phyloP scores from a whole-genome alignment of 2,329 filamentous ascomycete species.

The Nigrospora sphaerica region DNA sequence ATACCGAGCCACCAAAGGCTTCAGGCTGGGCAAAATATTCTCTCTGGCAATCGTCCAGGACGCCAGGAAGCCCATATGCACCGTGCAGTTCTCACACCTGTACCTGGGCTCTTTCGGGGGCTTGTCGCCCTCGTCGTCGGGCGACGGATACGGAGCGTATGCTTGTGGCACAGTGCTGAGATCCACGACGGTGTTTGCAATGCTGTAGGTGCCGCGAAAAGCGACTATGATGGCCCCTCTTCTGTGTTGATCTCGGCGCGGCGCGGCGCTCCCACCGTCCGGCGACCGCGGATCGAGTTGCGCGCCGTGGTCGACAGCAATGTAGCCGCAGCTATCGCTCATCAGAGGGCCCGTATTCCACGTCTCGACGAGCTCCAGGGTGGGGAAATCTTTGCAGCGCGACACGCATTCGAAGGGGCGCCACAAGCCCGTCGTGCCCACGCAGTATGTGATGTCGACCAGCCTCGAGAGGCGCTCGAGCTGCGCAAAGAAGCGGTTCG shows the following conservation, averaged over 20 bases:
- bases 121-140: conserved; percentile 31
- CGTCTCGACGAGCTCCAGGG: conserved; percentile 70
- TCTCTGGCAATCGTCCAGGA: conserved; percentile 74
- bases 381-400: conserved; percentile 76
- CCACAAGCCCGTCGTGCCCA: conserved; percentile 73
- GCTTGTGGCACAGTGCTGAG: conserved; percentile 82
- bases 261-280: conserved; percentile 6
- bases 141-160: conserved; percentile 78
- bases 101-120: conserved; percentile 31
- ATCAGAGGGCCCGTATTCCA: conserved; percentile 88
- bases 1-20: conserved; percentile 49
- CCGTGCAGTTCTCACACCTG: conserved; percentile 78
- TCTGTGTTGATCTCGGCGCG: conserved; percentile 7
- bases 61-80: conserved; percentile 82
- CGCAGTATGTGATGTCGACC: conserved; percentile 92
- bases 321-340: conserved; percentile 88
- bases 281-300: conserved; percentile 7
- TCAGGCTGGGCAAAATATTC: conserved; percentile 61
- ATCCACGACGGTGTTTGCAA: conserved; percentile 86
- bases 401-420: conserved; percentile 81
- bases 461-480: conserved; percentile 85
- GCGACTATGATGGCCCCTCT: conserved; percentile 63
- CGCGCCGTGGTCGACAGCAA: conserved; percentile 71
- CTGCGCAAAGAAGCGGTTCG: conserved; percentile 62
- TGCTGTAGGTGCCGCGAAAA: conserved; percentile 90